phyloP scores from a whole-genome alignment of 306 rosid genomes.

The Medicago lupulina region DNA sequence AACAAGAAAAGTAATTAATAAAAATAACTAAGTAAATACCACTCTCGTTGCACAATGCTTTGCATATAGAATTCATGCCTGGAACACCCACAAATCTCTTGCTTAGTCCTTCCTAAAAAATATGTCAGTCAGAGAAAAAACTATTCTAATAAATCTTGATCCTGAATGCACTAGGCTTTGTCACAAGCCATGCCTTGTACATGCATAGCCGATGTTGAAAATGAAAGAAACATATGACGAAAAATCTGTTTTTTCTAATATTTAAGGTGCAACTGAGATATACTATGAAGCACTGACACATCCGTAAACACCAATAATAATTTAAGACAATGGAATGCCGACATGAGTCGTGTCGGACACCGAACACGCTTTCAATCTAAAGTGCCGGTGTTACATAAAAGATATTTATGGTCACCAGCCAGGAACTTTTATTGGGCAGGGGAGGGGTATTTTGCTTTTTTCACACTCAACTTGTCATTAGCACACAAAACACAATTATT shows the following conservation, averaged over 20 bases:
- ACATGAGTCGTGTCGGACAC: neutral
- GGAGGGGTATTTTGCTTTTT: too few species aligned
- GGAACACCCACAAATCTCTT: conserved; percentile 91
- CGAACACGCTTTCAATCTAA: too few species aligned
- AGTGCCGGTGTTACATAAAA: too few species aligned
- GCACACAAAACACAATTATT: too few species aligned
- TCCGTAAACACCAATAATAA: neutral
- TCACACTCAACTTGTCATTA: too few species aligned
- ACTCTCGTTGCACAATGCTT: conserved; percentile 73
- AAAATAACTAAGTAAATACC: conserved; percentile 55
- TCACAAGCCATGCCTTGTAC: conserved; percentile 22
- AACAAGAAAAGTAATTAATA: conserved; percentile 34
- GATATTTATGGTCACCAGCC: too few species aligned
- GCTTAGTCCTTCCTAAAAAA: conserved; percentile 68
- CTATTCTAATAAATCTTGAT: conserved; percentile 22
- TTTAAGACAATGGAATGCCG: neutral
- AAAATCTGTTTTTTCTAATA: neutral
- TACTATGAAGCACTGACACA: neutral
- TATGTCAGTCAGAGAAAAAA: conserved; percentile 48
- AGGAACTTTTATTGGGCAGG: too few species aligned
- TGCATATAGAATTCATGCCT: conserved; percentile 94
- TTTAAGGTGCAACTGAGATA: neutral
- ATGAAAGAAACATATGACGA: neutral
- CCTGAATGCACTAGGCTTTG: conserved; percentile 21
- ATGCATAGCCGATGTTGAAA: conserved; percentile 7